Evolutionary conservation across 805 yeast species (phyloP).

Genomic region (Nakazawaea ambrosiae): DNA sequence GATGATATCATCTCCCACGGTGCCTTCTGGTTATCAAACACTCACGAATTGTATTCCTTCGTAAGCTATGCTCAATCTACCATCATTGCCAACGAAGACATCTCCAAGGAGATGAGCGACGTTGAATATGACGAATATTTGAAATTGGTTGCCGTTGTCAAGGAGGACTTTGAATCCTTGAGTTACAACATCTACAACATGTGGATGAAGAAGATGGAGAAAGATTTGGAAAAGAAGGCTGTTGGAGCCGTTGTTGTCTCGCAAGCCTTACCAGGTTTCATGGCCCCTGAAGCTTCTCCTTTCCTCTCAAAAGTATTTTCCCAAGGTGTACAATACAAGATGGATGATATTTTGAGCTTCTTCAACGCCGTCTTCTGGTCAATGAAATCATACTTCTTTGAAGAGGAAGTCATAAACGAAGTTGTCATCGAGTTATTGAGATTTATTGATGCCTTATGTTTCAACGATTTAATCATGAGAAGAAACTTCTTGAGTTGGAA

Average conservation of each 20-base stretch:
- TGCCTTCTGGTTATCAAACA: slow-evolving; percentile 96
- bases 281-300: slow-evolving; percentile 76
- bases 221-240: slow-evolving; percentile 82
- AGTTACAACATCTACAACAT: slow-evolving; percentile 91
- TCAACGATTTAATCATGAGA: slow-evolving; percentile 93
- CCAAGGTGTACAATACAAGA: slow-evolving; percentile 65
- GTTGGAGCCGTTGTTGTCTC: slow-evolving; percentile 93
- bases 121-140: slow-evolving; percentile 87
- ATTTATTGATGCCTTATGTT: slow-evolving; percentile 87
- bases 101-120: slow-evolving; percentile 79
- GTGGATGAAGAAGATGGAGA: slow-evolving; percentile 95
- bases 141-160: slow-evolving; percentile 81
- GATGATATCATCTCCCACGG: slow-evolving; percentile 87
- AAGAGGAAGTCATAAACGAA: slow-evolving; percentile 74
- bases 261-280: slow-evolving; percentile 93
- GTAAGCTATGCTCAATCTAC: slow-evolving; percentile 90
- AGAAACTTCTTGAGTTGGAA: slow-evolving; percentile 95
- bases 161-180: slow-evolving; percentile 88
- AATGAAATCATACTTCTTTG: slow-evolving; percentile 85
- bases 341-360: slow-evolving; percentile 90
- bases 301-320: slow-evolving; percentile 79
- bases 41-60: slow-evolving; percentile 91
- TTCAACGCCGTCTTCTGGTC: slow-evolving; percentile 90
- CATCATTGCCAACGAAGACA: slow-evolving; percentile 76
- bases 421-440: slow-evolving; percentile 78